Percentiles rank a stretch among this genome's conserved stretches.
Conservation (phyloP, 2,329 filamentous ascomycete species). For the Grosmannia penicillata region DNA sequence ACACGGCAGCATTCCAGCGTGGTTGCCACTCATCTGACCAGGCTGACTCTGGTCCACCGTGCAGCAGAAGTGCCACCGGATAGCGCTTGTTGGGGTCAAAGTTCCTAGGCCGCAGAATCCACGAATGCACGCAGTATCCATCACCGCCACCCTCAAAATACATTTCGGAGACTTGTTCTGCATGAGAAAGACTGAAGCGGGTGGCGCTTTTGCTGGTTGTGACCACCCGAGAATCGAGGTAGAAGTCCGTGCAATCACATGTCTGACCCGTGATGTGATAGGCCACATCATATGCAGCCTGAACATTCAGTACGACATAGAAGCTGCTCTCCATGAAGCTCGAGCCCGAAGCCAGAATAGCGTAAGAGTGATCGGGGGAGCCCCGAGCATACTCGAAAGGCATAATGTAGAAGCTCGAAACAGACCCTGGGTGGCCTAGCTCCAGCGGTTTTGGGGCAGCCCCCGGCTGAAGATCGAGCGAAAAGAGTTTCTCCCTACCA, state of each 20-base stretch:
- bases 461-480: conserved; percentile 17
- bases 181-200: conserved; percentile 18
- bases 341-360: conserved; percentile 19
- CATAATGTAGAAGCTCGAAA: conserved; percentile 13
- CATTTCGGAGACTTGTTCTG: conserved; percentile 23
- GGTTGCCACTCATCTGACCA: conserved; percentile 31
- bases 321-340: conserved; percentile 23
- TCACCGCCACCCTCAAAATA: conserved; percentile 23
- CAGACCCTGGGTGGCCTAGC: conserved; percentile 11
- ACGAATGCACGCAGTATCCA: conserved; percentile 20
- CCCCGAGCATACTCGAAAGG: background rate
- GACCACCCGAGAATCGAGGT: conserved; percentile 13
- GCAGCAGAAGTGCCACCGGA: conserved; percentile 22
- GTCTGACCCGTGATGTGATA: too few relatives aligned
- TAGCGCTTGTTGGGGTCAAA: conserved; percentile 22
- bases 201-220: conserved; percentile 17
- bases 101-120: conserved; percentile 22
- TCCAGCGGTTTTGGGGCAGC: conserved; percentile 14
- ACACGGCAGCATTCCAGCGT: conserved; percentile 36
- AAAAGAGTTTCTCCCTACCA: conserved; percentile 19
- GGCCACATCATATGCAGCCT: too few relatives aligned
- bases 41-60: conserved; percentile 26
- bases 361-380: background rate
- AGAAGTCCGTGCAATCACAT: background rate
- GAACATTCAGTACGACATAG: conserved; percentile 19